A percentile compares a stretch with the other conserved stretches of the same genome.
These are phyloP conservation scores for Boletus speciosus DNA, from an alignment of 768 basidiomycete species.

Conservation along the genomic window DNA sequence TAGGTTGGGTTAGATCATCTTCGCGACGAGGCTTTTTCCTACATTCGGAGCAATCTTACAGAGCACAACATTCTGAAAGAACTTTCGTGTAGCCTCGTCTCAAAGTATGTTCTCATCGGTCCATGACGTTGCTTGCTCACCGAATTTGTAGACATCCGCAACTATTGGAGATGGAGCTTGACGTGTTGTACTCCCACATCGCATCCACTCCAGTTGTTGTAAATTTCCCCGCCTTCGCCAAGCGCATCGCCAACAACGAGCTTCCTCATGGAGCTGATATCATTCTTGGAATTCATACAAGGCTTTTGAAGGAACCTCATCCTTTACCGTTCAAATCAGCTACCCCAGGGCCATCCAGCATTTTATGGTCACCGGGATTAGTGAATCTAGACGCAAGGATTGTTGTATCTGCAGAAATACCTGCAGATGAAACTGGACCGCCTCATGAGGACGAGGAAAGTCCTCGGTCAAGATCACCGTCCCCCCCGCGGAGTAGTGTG, in stretches of 20 bases:
- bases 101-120: slow-evolving; percentile 6
- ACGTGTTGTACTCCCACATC: slow-evolving; percentile 20
- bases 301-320: slow-evolving; percentile 10
- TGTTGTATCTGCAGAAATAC: neutral
- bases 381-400: neutral
- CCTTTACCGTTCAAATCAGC: neutral
- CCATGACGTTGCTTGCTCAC: neutral
- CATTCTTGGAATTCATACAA: slow-evolving; percentile 16
- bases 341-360: neutral
- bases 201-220: slow-evolving; percentile 11
- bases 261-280: slow-evolving; percentile 21
- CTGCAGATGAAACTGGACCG: neutral
- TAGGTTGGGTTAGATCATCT: slow-evolving; percentile 22
- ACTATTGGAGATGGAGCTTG: slow-evolving; percentile 20
- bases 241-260: slow-evolving; percentile 17
- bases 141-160: slow-evolving; percentile 4
- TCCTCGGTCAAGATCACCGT: too few relatives aligned
- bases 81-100: slow-evolving; percentile 15
- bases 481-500: too few relatives aligned
- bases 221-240: slow-evolving; percentile 9
- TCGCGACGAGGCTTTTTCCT: slow-evolving; percentile 12
- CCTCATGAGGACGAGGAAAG: neutral
- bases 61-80: slow-evolving; percentile 26
- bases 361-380: too few relatives aligned
- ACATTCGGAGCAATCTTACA: slow-evolving; percentile 13